phyloP scores from a whole-genome alignment of 129 eudicot genomes.

The Arctium lappa region DNA sequence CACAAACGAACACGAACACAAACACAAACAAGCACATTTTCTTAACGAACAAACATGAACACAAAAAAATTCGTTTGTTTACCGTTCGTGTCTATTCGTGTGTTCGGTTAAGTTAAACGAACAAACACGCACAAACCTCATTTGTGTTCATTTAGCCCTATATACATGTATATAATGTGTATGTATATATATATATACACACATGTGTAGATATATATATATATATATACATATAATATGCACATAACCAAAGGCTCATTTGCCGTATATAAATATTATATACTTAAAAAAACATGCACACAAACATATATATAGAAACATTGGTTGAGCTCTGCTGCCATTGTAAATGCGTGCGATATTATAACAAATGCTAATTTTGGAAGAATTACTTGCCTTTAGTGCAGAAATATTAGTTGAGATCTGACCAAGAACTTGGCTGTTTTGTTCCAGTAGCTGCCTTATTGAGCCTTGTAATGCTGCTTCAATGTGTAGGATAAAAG shows the following conservation, averaged over 20 bases:
- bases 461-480: constrained; percentile 61
- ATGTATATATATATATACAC: background rate
- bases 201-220: background rate
- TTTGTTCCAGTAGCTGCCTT: constrained; percentile 64
- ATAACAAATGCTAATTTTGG: background rate
- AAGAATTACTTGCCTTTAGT: constrained; percentile 47
- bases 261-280: background rate
- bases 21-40: no score
- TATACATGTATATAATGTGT: no score
- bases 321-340: background rate
- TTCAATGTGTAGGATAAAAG: constrained; percentile 1
- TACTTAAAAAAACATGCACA: background rate
- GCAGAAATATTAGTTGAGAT: constrained; percentile 58
- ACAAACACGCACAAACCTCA: no score
- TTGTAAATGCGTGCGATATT: background rate
- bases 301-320: background rate
- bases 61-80: no score
- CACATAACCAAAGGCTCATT: background rate
- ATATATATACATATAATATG: background rate
- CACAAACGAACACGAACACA: no score
- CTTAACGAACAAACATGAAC: no score
- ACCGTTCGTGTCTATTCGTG: no score
- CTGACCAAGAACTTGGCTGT: constrained; percentile 58
- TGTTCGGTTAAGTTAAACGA: no score
- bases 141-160: no score